These are phyloP conservation scores for Elaphomyces granulatus DNA, from an alignment of 495 filamentous ascomycete genomes.

Conservation along the genomic window DNA sequence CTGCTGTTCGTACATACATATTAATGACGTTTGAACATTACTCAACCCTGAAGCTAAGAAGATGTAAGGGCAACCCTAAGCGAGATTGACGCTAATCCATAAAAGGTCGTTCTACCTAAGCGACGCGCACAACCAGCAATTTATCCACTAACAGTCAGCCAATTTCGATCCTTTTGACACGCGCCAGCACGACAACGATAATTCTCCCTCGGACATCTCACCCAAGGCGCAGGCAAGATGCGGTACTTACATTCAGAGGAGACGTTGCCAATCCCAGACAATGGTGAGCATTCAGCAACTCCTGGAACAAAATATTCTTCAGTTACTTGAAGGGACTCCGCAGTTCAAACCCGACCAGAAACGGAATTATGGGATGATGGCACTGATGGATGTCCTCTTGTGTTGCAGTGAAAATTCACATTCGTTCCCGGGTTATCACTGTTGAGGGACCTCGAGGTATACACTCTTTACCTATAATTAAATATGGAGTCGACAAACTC, in stretches of 20 bases:
- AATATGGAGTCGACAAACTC: constrained; percentile 4
- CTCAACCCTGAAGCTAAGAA: too few species aligned
- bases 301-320: too few species aligned
- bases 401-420: constrained; percentile 76
- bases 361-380: too few species aligned
- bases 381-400: background rate
- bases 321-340: too few species aligned
- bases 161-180: constrained; percentile 34
- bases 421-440: constrained; percentile 88
- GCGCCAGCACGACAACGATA: constrained; percentile 33
- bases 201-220: constrained; percentile 33
- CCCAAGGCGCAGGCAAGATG: constrained; percentile 57
- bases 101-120: constrained; percentile 27
- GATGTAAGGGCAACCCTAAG: constrained; percentile 31
- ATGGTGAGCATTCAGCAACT: constrained; percentile 73
- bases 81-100: constrained; percentile 20
- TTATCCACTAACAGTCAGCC: background rate
- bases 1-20: too few species aligned
- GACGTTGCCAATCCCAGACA: constrained; percentile 83
- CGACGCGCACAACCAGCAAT: constrained; percentile 37
- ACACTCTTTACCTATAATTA: constrained; percentile 9
- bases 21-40: too few species aligned
- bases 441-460: constrained; percentile 87
- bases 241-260: constrained; percentile 97
- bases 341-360: too few species aligned